Evolutionary conservation across 2,329 filamentous ascomycete species (phyloP).

Genomic region (Piedraia hortae): DNA sequence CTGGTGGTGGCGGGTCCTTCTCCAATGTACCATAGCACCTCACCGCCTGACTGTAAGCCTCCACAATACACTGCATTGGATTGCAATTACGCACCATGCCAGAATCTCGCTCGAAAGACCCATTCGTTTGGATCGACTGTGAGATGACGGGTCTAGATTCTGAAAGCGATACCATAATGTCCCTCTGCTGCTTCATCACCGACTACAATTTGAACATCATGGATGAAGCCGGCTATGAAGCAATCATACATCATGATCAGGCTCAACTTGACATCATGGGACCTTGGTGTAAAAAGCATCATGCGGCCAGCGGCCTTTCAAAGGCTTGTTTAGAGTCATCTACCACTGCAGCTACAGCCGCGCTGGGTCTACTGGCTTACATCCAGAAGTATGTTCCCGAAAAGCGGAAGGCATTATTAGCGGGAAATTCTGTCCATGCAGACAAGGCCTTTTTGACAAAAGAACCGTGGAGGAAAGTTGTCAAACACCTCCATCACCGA

Average conservation of each 20-base stretch:
- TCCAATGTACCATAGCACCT: too few relatives aligned
- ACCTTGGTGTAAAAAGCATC: conserved; percentile 65
- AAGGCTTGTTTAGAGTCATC: conserved; percentile 44
- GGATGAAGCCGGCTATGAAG: conserved; percentile 53
- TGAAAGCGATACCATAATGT: conserved; percentile 58
- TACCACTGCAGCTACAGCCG: conserved; percentile 43
- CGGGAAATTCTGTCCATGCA: conserved; percentile 80
- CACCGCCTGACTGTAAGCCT: too few relatives aligned
- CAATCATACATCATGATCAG: conserved; percentile 45
- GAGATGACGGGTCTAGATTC: conserved; percentile 82
- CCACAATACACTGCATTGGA: too few relatives aligned
- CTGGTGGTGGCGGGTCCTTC: too few relatives aligned
- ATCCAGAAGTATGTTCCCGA: conserved; percentile 44
- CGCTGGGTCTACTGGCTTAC: conserved; percentile 46
- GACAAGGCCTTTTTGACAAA: conserved; percentile 58
- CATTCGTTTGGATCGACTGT: conserved; percentile 69
- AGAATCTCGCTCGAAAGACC: conserved; percentile 27
- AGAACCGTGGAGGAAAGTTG: conserved; percentile 43
- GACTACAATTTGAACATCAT: conserved; percentile 49
- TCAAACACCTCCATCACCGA: conserved; percentile 62
- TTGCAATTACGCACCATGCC: too few relatives aligned
- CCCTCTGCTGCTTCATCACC: conserved; percentile 80
- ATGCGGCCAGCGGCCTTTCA: conserved; percentile 58
- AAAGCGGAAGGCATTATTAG: conserved; percentile 40
- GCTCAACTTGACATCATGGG: conserved; percentile 53